Conservation (phyloP, 2,329 filamentous ascomycete species). For the Penicillium sp. region DNA sequence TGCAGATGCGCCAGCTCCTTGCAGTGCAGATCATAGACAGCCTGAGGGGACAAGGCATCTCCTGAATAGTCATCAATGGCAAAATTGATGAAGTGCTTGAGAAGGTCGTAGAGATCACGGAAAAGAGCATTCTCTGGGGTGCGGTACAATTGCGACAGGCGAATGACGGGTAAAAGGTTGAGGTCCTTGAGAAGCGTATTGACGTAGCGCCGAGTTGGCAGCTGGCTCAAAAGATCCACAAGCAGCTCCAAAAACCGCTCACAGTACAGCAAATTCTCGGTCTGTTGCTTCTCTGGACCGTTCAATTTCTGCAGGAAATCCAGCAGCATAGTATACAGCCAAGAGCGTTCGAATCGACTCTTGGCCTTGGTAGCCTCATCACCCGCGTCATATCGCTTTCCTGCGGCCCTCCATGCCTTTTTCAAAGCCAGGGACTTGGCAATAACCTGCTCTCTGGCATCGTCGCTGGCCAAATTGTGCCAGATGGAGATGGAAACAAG, state of each 20-base stretch:
- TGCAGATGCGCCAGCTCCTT: conserved; percentile 75
- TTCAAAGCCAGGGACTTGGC: conserved; percentile 71
- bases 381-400: conserved; percentile 81
- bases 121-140: conserved; percentile 73
- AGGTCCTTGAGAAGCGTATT: conserved; percentile 85
- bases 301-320: conserved; percentile 79
- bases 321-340: conserved; percentile 82
- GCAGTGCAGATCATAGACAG: conserved; percentile 80
- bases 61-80: conserved; percentile 89
- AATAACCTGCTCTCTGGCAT: conserved; percentile 69
- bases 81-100: conserved; percentile 85
- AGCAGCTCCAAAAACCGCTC: conserved; percentile 92
- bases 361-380: conserved; percentile 77
- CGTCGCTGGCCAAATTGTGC: conserved; percentile 84
- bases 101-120: conserved; percentile 74
- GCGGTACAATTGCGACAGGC: conserved; percentile 74
- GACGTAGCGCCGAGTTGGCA: conserved; percentile 90
- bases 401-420: conserved; percentile 87
- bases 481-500: conserved; percentile 93
- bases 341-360: conserved; percentile 86
- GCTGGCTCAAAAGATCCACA: conserved; percentile 84
- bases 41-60: conserved; percentile 67
- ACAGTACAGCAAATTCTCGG: conserved; percentile 74
- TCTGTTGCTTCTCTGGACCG: conserved; percentile 38
- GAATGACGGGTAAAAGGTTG: conserved; percentile 75